Conservation (phyloP, 192 early-diverging fungal species). For the Mortierella antarctica region DNA sequence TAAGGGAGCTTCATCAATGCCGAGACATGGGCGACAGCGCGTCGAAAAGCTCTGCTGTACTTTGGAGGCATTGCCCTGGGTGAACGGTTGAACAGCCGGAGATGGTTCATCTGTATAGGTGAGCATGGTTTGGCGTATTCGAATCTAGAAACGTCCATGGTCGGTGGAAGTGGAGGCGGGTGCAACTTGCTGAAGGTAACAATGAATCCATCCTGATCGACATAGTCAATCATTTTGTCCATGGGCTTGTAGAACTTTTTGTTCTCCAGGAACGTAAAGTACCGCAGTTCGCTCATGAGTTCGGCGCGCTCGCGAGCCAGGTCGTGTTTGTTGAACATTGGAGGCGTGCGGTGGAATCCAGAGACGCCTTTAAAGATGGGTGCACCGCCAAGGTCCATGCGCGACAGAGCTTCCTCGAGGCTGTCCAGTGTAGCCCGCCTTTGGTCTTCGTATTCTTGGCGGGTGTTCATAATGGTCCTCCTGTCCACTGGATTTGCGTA, state of each 20-base stretch:
- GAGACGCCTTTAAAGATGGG: too few species aligned
- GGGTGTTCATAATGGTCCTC: background rate
- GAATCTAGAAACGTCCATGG: background rate
- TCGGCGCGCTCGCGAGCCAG: background rate
- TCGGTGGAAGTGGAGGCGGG: slow-evolving; percentile 4
- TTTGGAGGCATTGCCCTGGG: slow-evolving; percentile 11
- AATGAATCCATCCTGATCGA: slow-evolving; percentile 8
- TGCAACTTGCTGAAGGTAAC: slow-evolving; percentile 6
- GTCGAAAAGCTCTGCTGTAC: slow-evolving; percentile 14
- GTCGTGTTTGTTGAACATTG: slow-evolving; percentile 1
- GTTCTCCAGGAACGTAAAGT: slow-evolving; percentile 22
- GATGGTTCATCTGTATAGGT: slow-evolving; percentile 37
- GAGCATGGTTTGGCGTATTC: slow-evolving; percentile 28
- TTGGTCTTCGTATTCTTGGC: background rate
- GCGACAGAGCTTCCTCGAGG: too few species aligned
- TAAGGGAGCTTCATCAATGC: slow-evolving; percentile 15
- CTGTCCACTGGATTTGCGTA: background rate
- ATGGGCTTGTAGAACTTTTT: slow-evolving; percentile 23
- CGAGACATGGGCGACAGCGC: slow-evolving; percentile 18
- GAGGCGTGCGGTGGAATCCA: background rate
- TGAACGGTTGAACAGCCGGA: slow-evolving; percentile 24
- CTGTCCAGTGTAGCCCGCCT: too few species aligned
- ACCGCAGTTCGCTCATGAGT: slow-evolving; percentile 10
- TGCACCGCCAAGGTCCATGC: too few species aligned
- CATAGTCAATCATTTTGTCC: slow-evolving; percentile 14